Evolutionary conservation across 495 filamentous ascomycete genomes (phyloP).

Genomic region (Annulohypoxylon moriforme): DNA sequence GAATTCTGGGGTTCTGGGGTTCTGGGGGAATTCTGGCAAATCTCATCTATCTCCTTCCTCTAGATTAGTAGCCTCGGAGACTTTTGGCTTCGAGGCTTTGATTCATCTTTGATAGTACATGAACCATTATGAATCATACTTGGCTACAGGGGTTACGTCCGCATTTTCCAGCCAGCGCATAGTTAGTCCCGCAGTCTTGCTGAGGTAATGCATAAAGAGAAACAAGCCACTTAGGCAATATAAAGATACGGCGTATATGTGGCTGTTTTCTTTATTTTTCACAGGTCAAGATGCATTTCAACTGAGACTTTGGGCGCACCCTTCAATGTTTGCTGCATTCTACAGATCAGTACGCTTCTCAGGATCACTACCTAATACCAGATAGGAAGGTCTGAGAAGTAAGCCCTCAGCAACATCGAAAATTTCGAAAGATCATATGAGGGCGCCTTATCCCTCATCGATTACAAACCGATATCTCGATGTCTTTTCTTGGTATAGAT

Average conservation of each 20-base stretch:
- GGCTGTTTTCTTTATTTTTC: not conserved
- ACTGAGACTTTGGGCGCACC: not conserved
- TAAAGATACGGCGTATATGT: not conserved
- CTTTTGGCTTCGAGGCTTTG: slow-evolving; percentile 13
- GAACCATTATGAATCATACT: slow-evolving; percentile 49
- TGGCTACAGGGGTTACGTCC: not conserved
- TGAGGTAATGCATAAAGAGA: not conserved
- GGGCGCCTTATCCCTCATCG: not conserved
- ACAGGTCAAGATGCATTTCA: not conserved
- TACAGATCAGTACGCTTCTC: not conserved
- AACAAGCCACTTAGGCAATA: not conserved
- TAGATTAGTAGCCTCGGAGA: not conserved
- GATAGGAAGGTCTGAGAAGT: too few species aligned
- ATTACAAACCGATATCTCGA: not conserved
- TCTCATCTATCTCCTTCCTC: not conserved
- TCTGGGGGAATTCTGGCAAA: not conserved
- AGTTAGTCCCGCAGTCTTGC: not conserved
- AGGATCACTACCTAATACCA: too few species aligned
- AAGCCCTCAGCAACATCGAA: not conserved
- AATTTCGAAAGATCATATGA: not conserved
- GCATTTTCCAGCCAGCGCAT: slow-evolving; percentile 3
- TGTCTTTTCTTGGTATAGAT: not conserved
- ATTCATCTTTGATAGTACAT: slow-evolving; percentile 25
- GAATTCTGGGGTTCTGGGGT: not conserved
- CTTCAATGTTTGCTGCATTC: not conserved